Base-by-base conservation (phyloP, 192 early-diverging fungal species). In the Backusella psychrophila region DNA sequence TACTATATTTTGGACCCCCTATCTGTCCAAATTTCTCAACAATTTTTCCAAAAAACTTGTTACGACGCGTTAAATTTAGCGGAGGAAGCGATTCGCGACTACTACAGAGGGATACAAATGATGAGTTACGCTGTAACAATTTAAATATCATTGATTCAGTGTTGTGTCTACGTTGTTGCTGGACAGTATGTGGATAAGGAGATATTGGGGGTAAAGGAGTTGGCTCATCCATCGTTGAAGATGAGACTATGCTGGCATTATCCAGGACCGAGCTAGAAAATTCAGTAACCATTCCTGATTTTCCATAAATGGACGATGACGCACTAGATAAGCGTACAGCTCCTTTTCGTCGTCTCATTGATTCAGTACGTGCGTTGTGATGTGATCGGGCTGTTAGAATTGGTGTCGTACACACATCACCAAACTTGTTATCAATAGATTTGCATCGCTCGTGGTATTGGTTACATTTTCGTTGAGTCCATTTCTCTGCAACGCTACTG, bases 351-450 rank as follows among this genome's bases (percentile, higher is more conserved):
- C 41, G 29, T 59, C 67, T 67, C 53, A 74, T 33, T 31, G 66
- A 44, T 39, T 41, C 69, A 19, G 39, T 26, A 21, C 6, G 23
- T 71, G 72, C 56, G 35, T 36, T 36, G 56, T 15, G n/a, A 72
- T 73, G 39, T 71, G 56, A 70, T 53, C 80, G 46, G 36, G 80
- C 80, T 0, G 72, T 77, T 29, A 81, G 36, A 66, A 81, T 66
- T n/a, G 76, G 76, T 31, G 76, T 77, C 1, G 80, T 81, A 44
- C 69, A 78, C 4, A 81, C 76, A 34, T 81, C 80, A 8, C 77
- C 68, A 75, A 78, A 75, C 46, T 72, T 81, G 17, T 68, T 26
- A 59, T 81, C 80, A 7, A 81, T 39, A 3, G 80, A 36, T 31
- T 74, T 59, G 21, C 76, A 68, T 38, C 70, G 46, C 2, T 67